phyloP scores from a whole-genome alignment of 2,329 filamentous ascomycete genomes.

The Remersonia thermophila region DNA sequence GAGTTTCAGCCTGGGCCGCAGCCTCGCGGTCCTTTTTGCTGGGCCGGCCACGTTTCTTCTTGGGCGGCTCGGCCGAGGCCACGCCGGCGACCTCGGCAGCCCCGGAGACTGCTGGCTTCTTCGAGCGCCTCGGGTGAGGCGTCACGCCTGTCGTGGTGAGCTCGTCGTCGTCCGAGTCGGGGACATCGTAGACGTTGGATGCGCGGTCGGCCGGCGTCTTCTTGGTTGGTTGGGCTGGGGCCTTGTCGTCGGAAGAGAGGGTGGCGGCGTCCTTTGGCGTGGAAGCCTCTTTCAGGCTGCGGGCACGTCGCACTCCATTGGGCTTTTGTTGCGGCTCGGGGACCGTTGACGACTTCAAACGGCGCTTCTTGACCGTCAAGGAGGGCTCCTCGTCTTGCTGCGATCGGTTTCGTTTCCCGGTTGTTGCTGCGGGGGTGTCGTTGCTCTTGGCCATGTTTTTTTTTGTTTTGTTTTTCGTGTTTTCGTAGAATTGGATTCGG shows the following conservation, averaged over 20 bases:
- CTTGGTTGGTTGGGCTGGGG: conserved; percentile 1
- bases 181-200: conserved; percentile 18
- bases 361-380: conserved; percentile 11
- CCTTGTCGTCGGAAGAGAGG: background rate
- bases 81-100: background rate
- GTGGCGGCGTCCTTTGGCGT: too few species aligned
- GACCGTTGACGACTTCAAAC: conserved; percentile 2
- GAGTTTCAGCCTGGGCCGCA: too few species aligned
- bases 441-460: background rate
- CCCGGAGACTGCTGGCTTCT: background rate
- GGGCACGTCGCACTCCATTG: background rate
- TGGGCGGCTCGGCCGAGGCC: background rate
- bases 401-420: conserved; percentile 9
- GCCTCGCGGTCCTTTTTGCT: conserved; percentile 7
- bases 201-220: background rate
- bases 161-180: conserved; percentile 17
- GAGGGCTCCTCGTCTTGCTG: conserved; percentile 10
- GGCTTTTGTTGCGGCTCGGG: background rate
- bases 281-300: too few species aligned
- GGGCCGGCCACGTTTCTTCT: conserved; percentile 12
- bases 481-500: background rate
- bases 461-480: background rate
- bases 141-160: conserved; percentile 3
- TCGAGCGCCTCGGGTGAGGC: background rate
- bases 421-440: background rate